These are phyloP conservation scores for Stemphylium beticola DNA, from an alignment of 2,329 filamentous ascomycete genomes.

Conservation along the genomic window DNA sequence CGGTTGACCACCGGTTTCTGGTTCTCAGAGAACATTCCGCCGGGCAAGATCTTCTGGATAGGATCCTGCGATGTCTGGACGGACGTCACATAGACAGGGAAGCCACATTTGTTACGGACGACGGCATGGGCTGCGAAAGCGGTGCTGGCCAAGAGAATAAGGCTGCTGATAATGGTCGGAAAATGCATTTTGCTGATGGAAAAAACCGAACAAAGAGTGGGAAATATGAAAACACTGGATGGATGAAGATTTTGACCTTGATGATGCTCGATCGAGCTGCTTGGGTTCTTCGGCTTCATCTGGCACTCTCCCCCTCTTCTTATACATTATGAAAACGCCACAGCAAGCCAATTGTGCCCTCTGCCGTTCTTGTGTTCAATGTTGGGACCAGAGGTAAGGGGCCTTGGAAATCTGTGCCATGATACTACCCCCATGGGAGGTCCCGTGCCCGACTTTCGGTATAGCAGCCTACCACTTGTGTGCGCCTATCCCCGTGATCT, in stretches of 20 bases:
- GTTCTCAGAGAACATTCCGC: conserved; percentile 14
- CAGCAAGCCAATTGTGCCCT: neutral
- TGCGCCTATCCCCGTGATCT: conserved; percentile 6
- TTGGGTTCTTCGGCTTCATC: neutral
- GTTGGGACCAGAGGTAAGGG: neutral
- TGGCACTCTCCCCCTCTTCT: conserved; percentile 5
- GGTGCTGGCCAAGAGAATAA: conserved; percentile 20
- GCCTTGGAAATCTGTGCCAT: conserved; percentile 20
- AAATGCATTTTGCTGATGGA: conserved; percentile 22
- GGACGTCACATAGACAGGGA: conserved; percentile 29
- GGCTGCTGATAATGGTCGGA: conserved; percentile 17
- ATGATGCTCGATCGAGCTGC: conserved; percentile 1
- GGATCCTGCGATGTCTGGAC: conserved; percentile 17
- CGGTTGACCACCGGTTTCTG: conserved; percentile 24
- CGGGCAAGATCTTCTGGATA: conserved; percentile 4
- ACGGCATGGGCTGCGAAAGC: conserved; percentile 20
- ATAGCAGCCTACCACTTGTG: conserved; percentile 9
- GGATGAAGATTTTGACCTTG: neutral
- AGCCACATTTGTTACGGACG: conserved; percentile 36
- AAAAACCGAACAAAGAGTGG: neutral
- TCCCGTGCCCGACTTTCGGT: conserved; percentile 1
- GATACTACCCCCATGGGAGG: conserved; percentile 21
- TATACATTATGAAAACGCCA: conserved; percentile 12
- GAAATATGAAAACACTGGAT: neutral
- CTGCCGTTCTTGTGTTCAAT: conserved; percentile 1